These are phyloP conservation scores for Naganishia friedmannii DNA, from an alignment of 768 basidiomycete genomes.

Conservation along the genomic window DNA sequence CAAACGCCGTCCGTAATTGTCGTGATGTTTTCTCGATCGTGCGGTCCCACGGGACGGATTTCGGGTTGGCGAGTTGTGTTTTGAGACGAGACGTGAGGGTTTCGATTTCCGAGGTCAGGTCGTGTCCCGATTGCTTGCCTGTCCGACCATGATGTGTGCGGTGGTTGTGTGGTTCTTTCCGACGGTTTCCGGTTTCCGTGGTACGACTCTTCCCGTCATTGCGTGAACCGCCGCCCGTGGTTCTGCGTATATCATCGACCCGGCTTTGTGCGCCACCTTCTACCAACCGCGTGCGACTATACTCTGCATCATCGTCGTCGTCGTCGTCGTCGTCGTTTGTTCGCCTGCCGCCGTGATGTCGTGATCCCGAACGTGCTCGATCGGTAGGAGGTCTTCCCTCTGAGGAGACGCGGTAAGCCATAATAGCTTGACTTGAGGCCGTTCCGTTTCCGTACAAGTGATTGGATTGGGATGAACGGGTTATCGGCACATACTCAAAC, in stretches of 20 bases:
- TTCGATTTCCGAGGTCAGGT: background rate
- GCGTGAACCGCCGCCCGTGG: background rate
- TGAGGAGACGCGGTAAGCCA: no score
- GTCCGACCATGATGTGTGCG: background rate
- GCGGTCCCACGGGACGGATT: conserved; percentile 8
- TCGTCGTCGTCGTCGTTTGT: background rate
- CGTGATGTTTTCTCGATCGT: background rate
- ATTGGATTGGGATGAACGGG: no score
- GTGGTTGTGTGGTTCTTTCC: background rate
- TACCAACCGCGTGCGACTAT: conserved; percentile 1
- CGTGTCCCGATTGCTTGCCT: background rate
- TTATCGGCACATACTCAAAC: no score
- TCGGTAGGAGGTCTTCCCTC: no score
- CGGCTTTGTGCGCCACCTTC: conserved; percentile 20
- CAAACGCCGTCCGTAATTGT: background rate
- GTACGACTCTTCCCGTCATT: background rate
- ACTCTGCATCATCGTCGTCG: background rate
- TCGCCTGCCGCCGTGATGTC: background rate
- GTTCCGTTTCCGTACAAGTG: no score
- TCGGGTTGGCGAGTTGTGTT: background rate
- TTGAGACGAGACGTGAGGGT: background rate
- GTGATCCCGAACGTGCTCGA: background rate
- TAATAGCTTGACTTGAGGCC: no score
- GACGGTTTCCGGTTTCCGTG: background rate
- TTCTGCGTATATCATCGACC: conserved; percentile 18